A percentile compares a stretch with the other conserved stretches of the same genome.
Conservation (phyloP, 176 grass and related monocot genomes). For the Oryza nivara region DNA sequence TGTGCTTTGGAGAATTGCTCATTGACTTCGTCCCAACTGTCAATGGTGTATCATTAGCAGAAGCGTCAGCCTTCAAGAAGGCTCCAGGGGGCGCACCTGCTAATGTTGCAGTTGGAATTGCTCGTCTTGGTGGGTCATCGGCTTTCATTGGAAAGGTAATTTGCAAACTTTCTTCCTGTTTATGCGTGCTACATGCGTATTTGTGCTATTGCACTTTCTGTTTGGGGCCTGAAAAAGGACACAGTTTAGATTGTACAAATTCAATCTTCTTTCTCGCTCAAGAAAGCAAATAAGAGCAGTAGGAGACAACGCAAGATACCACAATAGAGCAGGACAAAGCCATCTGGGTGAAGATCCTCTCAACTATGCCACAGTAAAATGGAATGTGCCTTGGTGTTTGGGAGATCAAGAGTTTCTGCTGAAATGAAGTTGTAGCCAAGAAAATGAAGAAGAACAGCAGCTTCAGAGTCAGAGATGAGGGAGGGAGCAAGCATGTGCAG, state of each 20-base stretch:
- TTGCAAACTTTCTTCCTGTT: conserved; percentile 7
- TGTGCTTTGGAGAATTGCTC: conserved; percentile 89
- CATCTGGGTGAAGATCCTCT: neutral
- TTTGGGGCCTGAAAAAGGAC: conserved; percentile 2
- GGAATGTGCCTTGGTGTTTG: neutral
- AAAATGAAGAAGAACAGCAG: neutral
- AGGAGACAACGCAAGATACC: neutral
- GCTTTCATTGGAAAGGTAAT: conserved; percentile 96
- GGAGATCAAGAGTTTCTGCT: neutral
- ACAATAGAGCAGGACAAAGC: neutral
- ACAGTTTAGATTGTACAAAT: neutral
- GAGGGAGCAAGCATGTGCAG: neutral
- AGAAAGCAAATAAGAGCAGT: neutral
- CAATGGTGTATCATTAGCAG: conserved; percentile 66
- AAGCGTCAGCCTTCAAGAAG: conserved; percentile 95
- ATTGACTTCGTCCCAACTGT: conserved; percentile 94
- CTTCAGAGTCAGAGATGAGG: neutral
- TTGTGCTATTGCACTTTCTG: conserved; percentile 6
- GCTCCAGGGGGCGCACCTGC: conserved; percentile 91
- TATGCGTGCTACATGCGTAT: neutral
- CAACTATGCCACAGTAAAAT: neutral
- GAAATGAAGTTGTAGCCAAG: neutral
- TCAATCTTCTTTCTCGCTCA: neutral
- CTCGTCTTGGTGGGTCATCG: conserved; percentile 88
- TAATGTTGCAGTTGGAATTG: conserved; percentile 93